Percentiles rank a stretch among this genome's conserved stretches.
Conservation (phyloP, 768 basidiomycete species). For the Tephrocybe sp. region DNA sequence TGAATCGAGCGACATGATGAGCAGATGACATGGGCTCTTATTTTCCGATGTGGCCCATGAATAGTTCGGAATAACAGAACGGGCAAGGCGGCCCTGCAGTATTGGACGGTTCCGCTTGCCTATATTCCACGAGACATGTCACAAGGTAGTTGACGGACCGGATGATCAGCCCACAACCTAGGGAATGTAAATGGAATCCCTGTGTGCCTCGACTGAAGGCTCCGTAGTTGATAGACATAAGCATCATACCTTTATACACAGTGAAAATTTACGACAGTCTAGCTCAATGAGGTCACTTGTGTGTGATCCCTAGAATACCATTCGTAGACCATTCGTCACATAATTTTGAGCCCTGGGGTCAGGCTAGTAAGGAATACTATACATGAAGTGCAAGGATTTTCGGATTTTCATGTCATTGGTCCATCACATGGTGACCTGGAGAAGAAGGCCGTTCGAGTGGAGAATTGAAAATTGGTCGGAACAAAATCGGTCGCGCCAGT, state of each 20-base stretch:
- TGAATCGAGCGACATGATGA: background rate
- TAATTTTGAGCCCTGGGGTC: too few species aligned
- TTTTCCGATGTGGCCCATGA: constrained; percentile 3
- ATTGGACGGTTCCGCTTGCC: background rate
- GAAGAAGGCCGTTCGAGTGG: background rate
- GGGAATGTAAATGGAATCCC: too few species aligned
- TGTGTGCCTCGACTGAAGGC: too few species aligned
- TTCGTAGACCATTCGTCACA: too few species aligned
- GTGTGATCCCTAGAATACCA: too few species aligned
- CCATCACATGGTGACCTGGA: background rate
- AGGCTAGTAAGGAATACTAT: too few species aligned
- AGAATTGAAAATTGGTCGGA: constrained; percentile 1
- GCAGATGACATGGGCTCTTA: constrained; percentile 4
- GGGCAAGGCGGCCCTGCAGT: constrained; percentile 10
- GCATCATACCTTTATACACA: too few species aligned
- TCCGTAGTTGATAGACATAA: too few species aligned
- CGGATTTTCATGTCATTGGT: background rate
- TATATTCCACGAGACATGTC: constrained; percentile 12
- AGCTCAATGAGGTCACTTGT: too few species aligned
- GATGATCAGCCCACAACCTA: background rate
- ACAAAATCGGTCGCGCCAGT: constrained; percentile 9
- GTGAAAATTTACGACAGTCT: too few species aligned
- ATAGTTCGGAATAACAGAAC: constrained; percentile 2
- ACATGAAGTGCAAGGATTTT: background rate
- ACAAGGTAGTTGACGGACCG: constrained; percentile 15